Base-by-base conservation (phyloP, 2,329 filamentous ascomycete species). In the Colletotrichum endophyticum region DNA sequence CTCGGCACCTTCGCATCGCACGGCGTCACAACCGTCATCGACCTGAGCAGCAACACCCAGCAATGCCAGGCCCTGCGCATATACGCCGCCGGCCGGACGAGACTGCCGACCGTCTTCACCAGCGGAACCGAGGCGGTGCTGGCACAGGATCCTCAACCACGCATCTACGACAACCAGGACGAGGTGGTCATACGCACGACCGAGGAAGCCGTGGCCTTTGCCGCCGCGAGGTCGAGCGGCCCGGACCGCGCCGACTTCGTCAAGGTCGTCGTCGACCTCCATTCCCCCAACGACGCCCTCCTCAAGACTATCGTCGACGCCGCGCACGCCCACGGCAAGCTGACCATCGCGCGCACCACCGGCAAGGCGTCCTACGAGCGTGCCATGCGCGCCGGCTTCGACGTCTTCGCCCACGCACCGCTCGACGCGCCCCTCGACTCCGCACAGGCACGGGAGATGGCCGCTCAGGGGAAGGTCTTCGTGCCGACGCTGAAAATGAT, bases 401-500 rank as follows among this genome's bases (percentile, higher is more conserved):
- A 84, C 64, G 44, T 82, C 36, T 66, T 84, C 27, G 81, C 80
- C 15, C 82, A 83, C 61, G 80, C 79, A 32, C 80, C 82, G 2
- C 78, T 83, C 68, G 80, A 82, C 57, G 79, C 78, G 34, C 66
- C 76, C 5, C 57, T 84, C 8, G 81, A 80, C 63, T n/a, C 68
- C 8, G 72, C 71, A 1, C 57, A 81, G 5, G 77, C 79, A 2
- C 53, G 39, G 2, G 67, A 73, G 5, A 80, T 83, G 77, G 69
- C 66, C 9, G 75, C 25, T 15, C 75, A 76, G 66, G 67, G 77
- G 25, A 80, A 80, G 12, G 71, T 81, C n/a, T 78, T 78, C 7
- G 79, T 83, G 8, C 82, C 82, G 22, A 82, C 82, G 16, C 72
- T 84, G 70, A 79, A 72, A 32, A 80, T 81, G 74, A 68, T 79